Evolutionary conservation across 2,329 filamentous ascomycete species (phyloP).

Genomic region (Colletotrichum echinochloae): DNA sequence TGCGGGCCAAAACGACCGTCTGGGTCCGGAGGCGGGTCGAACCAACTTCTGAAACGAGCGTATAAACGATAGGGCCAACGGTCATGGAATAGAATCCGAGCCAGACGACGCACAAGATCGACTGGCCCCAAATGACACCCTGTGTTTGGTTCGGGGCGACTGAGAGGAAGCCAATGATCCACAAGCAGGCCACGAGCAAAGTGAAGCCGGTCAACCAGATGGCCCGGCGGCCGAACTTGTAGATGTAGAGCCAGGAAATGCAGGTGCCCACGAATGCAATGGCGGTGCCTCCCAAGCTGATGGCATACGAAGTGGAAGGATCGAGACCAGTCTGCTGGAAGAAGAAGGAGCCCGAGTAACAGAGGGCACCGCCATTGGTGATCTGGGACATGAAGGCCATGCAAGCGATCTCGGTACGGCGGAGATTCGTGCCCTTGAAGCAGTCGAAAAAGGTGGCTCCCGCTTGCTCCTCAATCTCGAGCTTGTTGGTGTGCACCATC

Average conservation of each 20-base stretch:
- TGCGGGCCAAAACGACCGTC: conserved; percentile 59
- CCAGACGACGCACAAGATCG: conserved; percentile 58
- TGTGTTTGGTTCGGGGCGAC: conserved; percentile 50
- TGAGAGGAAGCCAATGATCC: conserved; percentile 57
- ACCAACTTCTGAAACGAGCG: conserved; percentile 57
- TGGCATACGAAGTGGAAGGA: conserved; percentile 52
- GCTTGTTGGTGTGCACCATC: conserved; percentile 59
- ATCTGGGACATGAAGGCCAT: conserved; percentile 57
- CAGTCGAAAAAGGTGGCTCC: conserved; percentile 59
- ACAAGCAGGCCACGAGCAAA: conserved; percentile 54
- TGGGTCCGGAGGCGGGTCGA: conserved; percentile 61
- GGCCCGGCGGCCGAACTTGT: conserved; percentile 55
- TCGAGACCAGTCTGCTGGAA: conserved; percentile 59
- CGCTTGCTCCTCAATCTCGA: conserved; percentile 55
- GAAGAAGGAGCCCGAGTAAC: conserved; percentile 59
- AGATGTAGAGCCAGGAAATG: conserved; percentile 58
- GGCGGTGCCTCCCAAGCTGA: conserved; percentile 56
- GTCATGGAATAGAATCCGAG: conserved; percentile 57
- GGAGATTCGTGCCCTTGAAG: conserved; percentile 60
- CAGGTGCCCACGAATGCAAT: conserved; percentile 58
- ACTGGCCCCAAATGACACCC: conserved; percentile 55
- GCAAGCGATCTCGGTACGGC: conserved; percentile 59
- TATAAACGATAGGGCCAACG: conserved; percentile 59
- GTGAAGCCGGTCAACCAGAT: conserved; percentile 57
- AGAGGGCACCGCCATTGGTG: conserved; percentile 54